A percentile compares a stretch with the other conserved stretches of the same genome.
phyloP scores from a whole-genome alignment of 768 basidiomycete species.

The Xanthoconium stramineum region DNA sequence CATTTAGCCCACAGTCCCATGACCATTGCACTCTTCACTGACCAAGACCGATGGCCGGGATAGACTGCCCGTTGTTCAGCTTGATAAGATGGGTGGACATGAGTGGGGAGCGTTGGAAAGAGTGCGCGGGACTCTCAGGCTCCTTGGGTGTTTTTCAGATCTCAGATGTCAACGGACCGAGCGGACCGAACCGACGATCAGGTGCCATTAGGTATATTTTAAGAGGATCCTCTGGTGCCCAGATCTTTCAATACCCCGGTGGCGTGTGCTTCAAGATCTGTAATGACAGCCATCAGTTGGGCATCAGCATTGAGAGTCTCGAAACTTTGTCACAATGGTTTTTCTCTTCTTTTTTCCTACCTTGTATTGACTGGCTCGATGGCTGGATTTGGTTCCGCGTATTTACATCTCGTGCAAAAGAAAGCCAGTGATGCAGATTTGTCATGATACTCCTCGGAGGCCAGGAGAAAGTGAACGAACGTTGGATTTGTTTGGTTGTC shows the following conservation, averaged over 20 bases:
- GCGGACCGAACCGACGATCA: constrained; percentile 14
- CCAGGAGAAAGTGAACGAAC: too few species aligned
- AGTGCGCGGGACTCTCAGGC: background rate
- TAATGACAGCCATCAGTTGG: too few species aligned
- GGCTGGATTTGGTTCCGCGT: background rate
- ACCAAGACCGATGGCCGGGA: constrained; percentile 62
- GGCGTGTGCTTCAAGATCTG: background rate
- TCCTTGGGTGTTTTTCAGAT: background rate
- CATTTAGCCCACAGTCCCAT: background rate
- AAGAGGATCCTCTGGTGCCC: background rate
- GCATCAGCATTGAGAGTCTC: background rate
- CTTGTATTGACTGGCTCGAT: background rate
- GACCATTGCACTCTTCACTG: constrained; percentile 27
- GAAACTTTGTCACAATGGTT: background rate
- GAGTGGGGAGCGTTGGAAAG: background rate
- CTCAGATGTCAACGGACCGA: constrained; percentile 15
- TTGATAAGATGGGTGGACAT: constrained; percentile 48
- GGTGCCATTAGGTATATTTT: background rate
- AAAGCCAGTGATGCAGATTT: too few species aligned
- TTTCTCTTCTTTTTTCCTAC: too few species aligned
- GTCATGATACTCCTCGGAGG: too few species aligned
- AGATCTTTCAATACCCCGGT: background rate
- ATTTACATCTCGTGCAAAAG: too few species aligned
- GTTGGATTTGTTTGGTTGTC: too few species aligned
- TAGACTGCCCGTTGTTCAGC: constrained; percentile 57